Conservation (phyloP, 192 early-diverging fungal species). For the Backusella macrospora region DNA sequence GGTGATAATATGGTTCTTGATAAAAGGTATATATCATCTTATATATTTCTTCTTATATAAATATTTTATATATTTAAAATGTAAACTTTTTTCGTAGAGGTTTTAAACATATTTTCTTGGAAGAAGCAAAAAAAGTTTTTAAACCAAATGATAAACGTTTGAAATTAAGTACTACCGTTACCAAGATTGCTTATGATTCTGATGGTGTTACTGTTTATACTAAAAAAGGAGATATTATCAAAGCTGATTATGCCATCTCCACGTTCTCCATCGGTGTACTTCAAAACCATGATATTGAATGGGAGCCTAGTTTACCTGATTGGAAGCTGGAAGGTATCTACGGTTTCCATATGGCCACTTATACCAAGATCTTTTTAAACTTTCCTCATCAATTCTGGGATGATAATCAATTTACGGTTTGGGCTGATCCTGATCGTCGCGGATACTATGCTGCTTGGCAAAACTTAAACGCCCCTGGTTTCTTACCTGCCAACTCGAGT, state of each 20-base stretch:
- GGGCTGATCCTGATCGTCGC: constrained; percentile 37
- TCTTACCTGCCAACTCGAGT: constrained; percentile 25
- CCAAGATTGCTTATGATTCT: constrained; percentile 29
- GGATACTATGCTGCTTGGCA: constrained; percentile 39
- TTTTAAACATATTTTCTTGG: constrained; percentile 37
- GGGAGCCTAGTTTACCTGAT: constrained; percentile 34
- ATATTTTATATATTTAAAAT: no score
- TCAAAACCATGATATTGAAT: constrained; percentile 40
- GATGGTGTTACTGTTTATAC: constrained; percentile 35
- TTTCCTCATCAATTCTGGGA: constrained; percentile 44
- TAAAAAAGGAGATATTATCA: constrained; percentile 26
- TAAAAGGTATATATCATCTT: constrained; percentile 11
- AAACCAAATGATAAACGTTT: constrained; percentile 34
- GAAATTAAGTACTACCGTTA: constrained; percentile 32
- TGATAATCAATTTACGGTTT: constrained; percentile 39
- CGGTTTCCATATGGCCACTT: constrained; percentile 47
- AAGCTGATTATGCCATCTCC: constrained; percentile 45
- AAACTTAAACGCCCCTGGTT: constrained; percentile 39
- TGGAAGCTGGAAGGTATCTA: constrained; percentile 45
- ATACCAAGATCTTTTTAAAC: constrained; percentile 45
- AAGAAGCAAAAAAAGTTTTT: constrained; percentile 35
- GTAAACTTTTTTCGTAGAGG: constrained; percentile 24
- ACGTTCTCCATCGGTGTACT: constrained; percentile 47
- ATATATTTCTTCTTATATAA: not conserved
- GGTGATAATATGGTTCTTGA: constrained; percentile 38